These are phyloP conservation scores for Hygrophoropsis aurantiaca DNA, from an alignment of 768 basidiomycete genomes.

Conservation along the genomic window DNA sequence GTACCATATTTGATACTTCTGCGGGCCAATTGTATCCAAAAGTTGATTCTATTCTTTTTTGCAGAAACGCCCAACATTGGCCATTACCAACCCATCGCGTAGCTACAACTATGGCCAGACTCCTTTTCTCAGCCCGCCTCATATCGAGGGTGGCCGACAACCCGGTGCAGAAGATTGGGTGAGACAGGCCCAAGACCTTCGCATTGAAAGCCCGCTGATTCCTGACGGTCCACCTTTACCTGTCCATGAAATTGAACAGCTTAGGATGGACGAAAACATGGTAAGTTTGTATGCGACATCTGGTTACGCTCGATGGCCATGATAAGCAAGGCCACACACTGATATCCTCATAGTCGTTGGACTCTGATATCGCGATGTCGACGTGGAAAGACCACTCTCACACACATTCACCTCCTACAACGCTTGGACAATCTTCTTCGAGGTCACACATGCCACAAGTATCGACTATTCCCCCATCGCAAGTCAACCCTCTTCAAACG, in stretches of 20 bases:
- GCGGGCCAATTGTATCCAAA: no score
- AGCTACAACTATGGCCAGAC: constrained; percentile 9
- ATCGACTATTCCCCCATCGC: constrained; percentile 15
- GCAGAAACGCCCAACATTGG: constrained; percentile 62
- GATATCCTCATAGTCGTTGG: constrained; percentile 1
- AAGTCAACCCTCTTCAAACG: not conserved
- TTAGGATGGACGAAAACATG: constrained; percentile 42
- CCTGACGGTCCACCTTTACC: constrained; percentile 1
- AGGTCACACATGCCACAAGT: constrained; percentile 23
- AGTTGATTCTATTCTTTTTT: not conserved
- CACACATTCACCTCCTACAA: constrained; percentile 13
- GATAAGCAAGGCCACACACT: not conserved
- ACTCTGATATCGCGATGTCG: not conserved
- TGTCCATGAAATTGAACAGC: constrained; percentile 9
- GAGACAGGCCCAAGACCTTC: constrained; percentile 61
- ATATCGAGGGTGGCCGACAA: constrained; percentile 5
- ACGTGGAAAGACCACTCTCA: constrained; percentile 9
- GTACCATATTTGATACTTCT: constrained; percentile 8
- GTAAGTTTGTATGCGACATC: constrained; percentile 31
- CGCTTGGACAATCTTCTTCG: constrained; percentile 8
- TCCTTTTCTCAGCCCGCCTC: not conserved
- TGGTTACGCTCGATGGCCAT: no score
- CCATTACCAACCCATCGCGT: constrained; percentile 26
- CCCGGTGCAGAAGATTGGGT: constrained; percentile 63
- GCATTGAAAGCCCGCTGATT: constrained; percentile 53